phyloP scores from a whole-genome alignment of 805 yeast species.

The Teunomyces gatunensis region DNA sequence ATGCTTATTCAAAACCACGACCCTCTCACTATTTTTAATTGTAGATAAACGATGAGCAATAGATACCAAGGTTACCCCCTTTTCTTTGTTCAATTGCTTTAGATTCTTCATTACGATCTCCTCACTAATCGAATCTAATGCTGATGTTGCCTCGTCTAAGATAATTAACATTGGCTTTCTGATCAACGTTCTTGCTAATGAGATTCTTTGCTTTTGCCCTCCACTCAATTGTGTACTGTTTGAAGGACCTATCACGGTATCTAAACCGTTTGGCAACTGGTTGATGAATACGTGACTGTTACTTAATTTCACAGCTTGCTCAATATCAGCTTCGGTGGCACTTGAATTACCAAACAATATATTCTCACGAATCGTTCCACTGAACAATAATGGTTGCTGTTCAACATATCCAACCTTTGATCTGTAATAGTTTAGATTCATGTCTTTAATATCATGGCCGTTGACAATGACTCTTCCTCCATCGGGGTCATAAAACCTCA shows the following conservation, averaged over 20 bases:
- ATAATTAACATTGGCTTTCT: slow-evolving; percentile 77
- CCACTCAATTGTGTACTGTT: slow-evolving; percentile 77
- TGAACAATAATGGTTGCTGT: slow-evolving; percentile 87
- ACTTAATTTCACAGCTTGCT: slow-evolving; percentile 62
- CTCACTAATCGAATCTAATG: slow-evolving; percentile 86
- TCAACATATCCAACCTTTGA: slow-evolving; percentile 83
- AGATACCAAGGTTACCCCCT: slow-evolving; percentile 69
- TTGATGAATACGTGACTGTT: slow-evolving; percentile 69
- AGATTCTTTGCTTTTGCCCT: slow-evolving; percentile 92
- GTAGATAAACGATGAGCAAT: slow-evolving; percentile 92
- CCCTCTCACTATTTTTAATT: slow-evolving; percentile 75
- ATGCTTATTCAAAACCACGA: slow-evolving; percentile 59
- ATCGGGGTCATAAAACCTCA: slow-evolving; percentile 80
- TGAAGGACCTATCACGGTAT: slow-evolving; percentile 79
- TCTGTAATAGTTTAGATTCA: slow-evolving; percentile 72
- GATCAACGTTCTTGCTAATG: slow-evolving; percentile 83
- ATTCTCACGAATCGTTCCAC: slow-evolving; percentile 83
- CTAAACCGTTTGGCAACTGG: slow-evolving; percentile 77
- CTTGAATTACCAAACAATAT: slow-evolving; percentile 69
- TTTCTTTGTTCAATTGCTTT: slow-evolving; percentile 48
- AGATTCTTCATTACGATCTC: slow-evolving; percentile 78
- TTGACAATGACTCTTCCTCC: slow-evolving; percentile 66
- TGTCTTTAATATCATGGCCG: slow-evolving; percentile 55
- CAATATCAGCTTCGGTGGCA: slow-evolving; percentile 57
- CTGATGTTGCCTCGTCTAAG: slow-evolving; percentile 93